Percentiles rank a stretch among this genome's conserved stretches.
These are phyloP conservation scores for Solanum chiquidenum DNA, from an alignment of 257 asterid species.

Conservation along the genomic window DNA sequence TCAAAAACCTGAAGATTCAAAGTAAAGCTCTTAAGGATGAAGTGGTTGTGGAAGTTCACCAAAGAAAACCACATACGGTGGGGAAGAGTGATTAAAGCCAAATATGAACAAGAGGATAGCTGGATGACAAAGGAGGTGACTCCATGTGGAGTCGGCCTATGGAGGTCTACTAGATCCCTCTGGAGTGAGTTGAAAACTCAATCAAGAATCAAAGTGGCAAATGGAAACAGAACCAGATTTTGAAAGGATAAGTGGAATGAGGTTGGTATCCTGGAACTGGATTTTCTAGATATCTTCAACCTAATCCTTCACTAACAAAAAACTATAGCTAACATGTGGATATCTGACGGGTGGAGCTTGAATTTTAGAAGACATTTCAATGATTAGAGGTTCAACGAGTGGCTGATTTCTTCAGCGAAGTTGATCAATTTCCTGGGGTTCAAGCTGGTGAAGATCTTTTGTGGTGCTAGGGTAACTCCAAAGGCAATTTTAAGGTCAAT, in stretches of 20 bases:
- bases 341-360: not conserved
- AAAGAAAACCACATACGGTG: not conserved
- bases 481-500: not conserved
- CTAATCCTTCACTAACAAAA: not conserved
- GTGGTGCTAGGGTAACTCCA: not conserved
- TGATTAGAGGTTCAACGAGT: not conserved
- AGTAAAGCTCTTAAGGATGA: not conserved
- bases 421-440: not conserved
- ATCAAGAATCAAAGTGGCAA: not conserved
- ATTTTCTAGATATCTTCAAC: not conserved
- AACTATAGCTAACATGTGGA: not conserved
- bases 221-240: not conserved
- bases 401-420: not conserved
- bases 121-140: not conserved
- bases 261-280: not conserved
- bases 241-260: not conserved
- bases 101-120: not conserved
- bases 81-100: not conserved
- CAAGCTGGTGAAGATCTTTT: not conserved
- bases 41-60: not conserved
- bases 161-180: not conserved
- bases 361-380: not conserved
- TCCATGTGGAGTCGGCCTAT: not conserved
- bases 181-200: not conserved
- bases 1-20: not conserved